A percentile compares a stretch with the other conserved stretches of the same genome.
These are phyloP conservation scores for Boletus reticuloceps DNA, from an alignment of 768 basidiomycete species.

Conservation along the genomic window DNA sequence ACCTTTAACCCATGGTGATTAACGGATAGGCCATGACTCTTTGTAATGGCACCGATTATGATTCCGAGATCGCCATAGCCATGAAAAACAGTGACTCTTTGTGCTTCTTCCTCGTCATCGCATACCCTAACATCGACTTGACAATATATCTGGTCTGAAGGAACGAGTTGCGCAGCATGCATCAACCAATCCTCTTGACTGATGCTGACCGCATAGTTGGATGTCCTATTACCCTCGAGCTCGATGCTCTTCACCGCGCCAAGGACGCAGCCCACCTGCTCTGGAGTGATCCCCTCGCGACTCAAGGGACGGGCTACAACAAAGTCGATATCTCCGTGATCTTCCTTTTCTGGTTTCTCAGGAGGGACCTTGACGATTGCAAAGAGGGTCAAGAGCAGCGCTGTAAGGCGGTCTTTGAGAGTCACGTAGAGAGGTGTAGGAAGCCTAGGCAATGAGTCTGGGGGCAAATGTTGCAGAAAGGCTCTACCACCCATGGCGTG, in stretches of 20 bases:
- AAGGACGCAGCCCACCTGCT: constrained; percentile 38
- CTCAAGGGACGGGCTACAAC: constrained; percentile 48
- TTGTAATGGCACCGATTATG: constrained; percentile 58
- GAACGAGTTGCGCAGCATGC: constrained; percentile 3
- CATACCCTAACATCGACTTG: constrained; percentile 70
- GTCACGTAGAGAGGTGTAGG: constrained; percentile 50
- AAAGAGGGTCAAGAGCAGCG: constrained; percentile 47
- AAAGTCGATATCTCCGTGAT: constrained; percentile 72
- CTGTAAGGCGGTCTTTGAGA: constrained; percentile 45
- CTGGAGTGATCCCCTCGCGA: constrained; percentile 30
- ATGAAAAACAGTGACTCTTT: constrained; percentile 52
- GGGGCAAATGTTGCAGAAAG: constrained; percentile 45
- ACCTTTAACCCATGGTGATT: constrained; percentile 62
- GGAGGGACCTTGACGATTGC: constrained; percentile 49
- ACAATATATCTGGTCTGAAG: constrained; percentile 21
- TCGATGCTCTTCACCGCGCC: constrained; percentile 48
- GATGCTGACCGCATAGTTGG: constrained; percentile 60
- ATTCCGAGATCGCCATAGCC: constrained; percentile 73
- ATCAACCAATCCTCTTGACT: constrained; percentile 37
- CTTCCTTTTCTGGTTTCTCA: constrained; percentile 63
- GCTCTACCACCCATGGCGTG: constrained; percentile 67
- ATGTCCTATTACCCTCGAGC: constrained; percentile 52
- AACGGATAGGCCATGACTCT: constrained; percentile 48
- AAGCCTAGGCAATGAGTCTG: constrained; percentile 58
- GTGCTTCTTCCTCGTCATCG: constrained; percentile 45